Percentiles rank a stretch among this genome's conserved stretches.
Conservation (phyloP, 2,329 filamentous ascomycete genomes). For the Corinectria fuckeliana region DNA sequence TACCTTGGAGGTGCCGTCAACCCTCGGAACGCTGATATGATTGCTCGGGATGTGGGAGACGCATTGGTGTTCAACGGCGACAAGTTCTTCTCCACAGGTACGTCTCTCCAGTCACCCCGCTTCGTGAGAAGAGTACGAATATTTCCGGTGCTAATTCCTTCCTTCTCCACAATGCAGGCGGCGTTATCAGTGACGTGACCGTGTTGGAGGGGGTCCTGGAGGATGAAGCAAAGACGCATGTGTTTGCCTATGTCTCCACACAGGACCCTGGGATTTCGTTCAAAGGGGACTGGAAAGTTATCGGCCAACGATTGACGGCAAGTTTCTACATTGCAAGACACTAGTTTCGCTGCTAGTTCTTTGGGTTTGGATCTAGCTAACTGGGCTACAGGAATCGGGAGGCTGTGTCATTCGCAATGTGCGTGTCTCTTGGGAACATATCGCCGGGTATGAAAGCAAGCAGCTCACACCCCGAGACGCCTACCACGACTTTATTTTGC, state of each 20-base stretch:
- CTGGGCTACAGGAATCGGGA: background rate
- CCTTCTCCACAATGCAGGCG: slow-evolving; percentile 62
- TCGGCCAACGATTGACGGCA: slow-evolving; percentile 63
- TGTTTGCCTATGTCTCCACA: slow-evolving; percentile 67
- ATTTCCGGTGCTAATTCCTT: background rate
- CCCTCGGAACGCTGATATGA: slow-evolving; percentile 66
- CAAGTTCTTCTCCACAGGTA: slow-evolving; percentile 58
- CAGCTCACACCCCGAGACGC: background rate
- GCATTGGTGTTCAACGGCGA: slow-evolving; percentile 64
- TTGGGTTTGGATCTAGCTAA: background rate
- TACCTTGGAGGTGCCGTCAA: slow-evolving; percentile 72
- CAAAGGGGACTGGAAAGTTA: slow-evolving; percentile 68
- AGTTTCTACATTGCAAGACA: background rate
- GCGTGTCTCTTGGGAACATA: background rate
- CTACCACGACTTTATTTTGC: background rate
- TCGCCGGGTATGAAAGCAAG: background rate
- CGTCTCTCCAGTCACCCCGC: background rate
- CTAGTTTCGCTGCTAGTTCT: background rate
- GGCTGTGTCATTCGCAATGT: background rate
- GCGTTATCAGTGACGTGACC: slow-evolving; percentile 69
- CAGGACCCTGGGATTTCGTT: slow-evolving; percentile 64
- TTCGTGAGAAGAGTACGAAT: background rate
- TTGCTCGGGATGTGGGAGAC: slow-evolving; percentile 60
- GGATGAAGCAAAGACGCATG: slow-evolving; percentile 60
- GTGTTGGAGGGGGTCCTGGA: slow-evolving; percentile 68